These are phyloP conservation scores for Ophiostoma tasmaniense DNA, from an alignment of 2,329 filamentous ascomycete genomes.

Conservation along the genomic window DNA sequence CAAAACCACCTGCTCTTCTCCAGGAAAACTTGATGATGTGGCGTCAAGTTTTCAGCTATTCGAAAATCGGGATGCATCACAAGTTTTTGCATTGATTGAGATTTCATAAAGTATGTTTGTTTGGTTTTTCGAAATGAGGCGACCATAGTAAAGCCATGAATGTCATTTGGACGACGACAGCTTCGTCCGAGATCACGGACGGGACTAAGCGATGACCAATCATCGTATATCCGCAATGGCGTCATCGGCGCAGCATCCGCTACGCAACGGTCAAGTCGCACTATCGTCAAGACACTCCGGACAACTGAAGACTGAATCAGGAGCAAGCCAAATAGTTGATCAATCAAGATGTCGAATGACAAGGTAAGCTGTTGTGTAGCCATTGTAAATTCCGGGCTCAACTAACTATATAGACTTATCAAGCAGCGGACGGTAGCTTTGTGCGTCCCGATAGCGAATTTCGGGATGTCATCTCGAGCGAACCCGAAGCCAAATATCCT, in stretches of 20 bases:
- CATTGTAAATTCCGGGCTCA: background rate
- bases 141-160: too few relatives aligned
- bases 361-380: background rate
- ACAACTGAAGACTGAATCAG: background rate
- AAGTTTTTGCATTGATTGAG: too few relatives aligned
- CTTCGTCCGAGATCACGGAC: background rate
- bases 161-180: background rate
- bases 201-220: background rate
- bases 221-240: background rate
- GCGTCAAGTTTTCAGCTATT: too few relatives aligned
- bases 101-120: too few relatives aligned
- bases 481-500: slow-evolving; percentile 26
- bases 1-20: too few relatives aligned
- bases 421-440: slow-evolving; percentile 36
- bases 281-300: background rate
- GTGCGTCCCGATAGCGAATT: slow-evolving; percentile 46
- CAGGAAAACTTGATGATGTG: too few relatives aligned
- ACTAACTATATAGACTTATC: background rate
- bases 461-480: slow-evolving; percentile 45
- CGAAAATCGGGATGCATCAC: too few relatives aligned
- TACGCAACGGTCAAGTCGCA: background rate
- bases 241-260: background rate
- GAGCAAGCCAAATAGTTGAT: background rate
- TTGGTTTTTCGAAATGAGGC: too few relatives aligned
- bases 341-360: background rate